Evolutionary conservation across 768 basidiomycete species (phyloP), one percentile per base, ranked within the genome.

Genomic region (Lactarius sp.): DNA sequence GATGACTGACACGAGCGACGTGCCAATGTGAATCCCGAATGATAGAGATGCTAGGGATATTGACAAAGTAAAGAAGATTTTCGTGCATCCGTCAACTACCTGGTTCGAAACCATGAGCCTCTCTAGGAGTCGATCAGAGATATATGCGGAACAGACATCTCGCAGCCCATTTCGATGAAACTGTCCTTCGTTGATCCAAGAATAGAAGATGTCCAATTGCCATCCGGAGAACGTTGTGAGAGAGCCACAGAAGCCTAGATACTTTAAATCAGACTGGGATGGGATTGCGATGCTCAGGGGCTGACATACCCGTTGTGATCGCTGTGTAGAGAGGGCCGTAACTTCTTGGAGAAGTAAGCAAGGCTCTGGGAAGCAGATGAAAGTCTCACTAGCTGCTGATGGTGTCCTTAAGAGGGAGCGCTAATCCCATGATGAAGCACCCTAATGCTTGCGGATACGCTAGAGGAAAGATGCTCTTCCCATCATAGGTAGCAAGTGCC

Each of bases 201-300:
- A 89, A 58, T 81, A 74, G 70, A 96, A 98, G 0, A 93, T 75
- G 65, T 95, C 92, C 10, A 91, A 72, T 74, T 98, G 92, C 97
- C 97, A 98, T 42, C 87, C 83, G 16, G 95, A 97, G 77, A 98
- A 98, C 2, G 94, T 98, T 10, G 97, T 99, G 69, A 98, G 75
- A 1, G 93, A 96, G 3, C 96, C 97, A 71, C 97, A 98, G 74
- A 98, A 93, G 14, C 93, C 94, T 88, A 63, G 31, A 42, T 27
- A n/a, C 5, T 27, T 16, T 36, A 44, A 18, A 49, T 64, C 13
- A 60, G 47, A 42, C 31, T 42, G 52, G 41, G 50, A 9, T 10
- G 33, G 54, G 18, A 12, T 34, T 47, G n/a, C n/a, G 16, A 34
- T 14, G 37, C 54, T 34, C 31, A 7, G 22, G 22, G 55, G 39